A percentile compares a stretch with the other conserved stretches of the same genome.
Conservation (phyloP, 75 land plant genomes). For the Sequoiadendron giganteum region DNA sequence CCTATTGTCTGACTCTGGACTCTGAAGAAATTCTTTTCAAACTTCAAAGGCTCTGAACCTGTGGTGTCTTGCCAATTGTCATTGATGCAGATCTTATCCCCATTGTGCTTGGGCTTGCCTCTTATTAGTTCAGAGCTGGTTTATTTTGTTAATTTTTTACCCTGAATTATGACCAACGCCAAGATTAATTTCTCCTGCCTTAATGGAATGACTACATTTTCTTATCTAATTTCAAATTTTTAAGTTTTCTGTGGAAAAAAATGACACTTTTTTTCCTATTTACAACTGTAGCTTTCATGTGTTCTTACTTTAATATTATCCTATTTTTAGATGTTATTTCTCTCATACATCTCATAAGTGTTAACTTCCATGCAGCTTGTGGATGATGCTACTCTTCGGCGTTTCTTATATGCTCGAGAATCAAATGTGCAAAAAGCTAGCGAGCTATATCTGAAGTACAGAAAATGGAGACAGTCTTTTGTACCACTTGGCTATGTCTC, state of each 20-base stretch:
- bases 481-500: slow-evolving; percentile 28
- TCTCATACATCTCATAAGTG: background rate
- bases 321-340: background rate
- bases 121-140: background rate
- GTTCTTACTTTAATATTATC: background rate
- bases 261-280: background rate
- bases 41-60: background rate
- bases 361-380: slow-evolving; percentile 5
- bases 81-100: background rate
- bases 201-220: background rate
- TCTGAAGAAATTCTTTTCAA: background rate
- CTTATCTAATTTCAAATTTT: background rate
- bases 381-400: slow-evolving; percentile 26
- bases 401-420: slow-evolving; percentile 28
- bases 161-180: background rate
- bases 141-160: background rate
- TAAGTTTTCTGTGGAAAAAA: background rate
- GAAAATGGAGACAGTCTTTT: slow-evolving; percentile 23
- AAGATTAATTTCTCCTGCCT: background rate
- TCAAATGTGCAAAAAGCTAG: slow-evolving; percentile 24
- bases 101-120: background rate
- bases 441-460: slow-evolving; percentile 14
- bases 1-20: no score
- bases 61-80: background rate
- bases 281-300: background rate